Conservation (phyloP, 1,284 basidiomycete species). For the Erythrobasidium hasegawianum region DNA sequence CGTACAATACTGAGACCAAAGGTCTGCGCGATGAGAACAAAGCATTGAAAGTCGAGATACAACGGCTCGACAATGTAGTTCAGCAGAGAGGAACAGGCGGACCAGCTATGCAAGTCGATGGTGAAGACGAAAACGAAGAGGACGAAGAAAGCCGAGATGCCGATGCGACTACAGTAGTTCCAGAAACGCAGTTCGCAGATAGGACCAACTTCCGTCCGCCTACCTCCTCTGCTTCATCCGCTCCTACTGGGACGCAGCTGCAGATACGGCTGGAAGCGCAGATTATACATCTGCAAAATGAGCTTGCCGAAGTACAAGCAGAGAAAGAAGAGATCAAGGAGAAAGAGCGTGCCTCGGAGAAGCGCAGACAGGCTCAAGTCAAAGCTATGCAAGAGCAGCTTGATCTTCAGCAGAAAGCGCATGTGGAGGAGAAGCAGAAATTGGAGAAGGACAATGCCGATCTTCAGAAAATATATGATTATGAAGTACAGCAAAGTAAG, state of each 20-base stretch:
- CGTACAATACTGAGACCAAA: slow-evolving; percentile 14
- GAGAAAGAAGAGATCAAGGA: background rate
- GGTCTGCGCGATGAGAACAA: slow-evolving; percentile 11
- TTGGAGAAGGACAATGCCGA: slow-evolving; percentile 6
- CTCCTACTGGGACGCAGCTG: background rate
- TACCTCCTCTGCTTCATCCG: background rate
- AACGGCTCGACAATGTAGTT: background rate
- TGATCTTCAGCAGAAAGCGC: slow-evolving; percentile 3
- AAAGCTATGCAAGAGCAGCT: background rate
- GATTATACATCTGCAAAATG: background rate
- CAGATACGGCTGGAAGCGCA: background rate
- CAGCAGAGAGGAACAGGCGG: background rate
- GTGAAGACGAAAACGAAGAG: background rate
- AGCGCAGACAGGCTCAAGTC: background rate
- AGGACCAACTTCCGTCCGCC: background rate
- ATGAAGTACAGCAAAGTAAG: slow-evolving; percentile 29
- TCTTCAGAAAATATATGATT: slow-evolving; percentile 24
- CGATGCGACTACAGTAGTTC: background rate
- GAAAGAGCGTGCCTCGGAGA: slow-evolving; percentile 4
- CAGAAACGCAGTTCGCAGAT: background rate
- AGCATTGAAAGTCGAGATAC: slow-evolving; percentile 4
- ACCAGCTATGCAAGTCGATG: background rate
- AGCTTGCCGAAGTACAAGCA: background rate
- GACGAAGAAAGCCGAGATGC: slow-evolving; percentile 3
- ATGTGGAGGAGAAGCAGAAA: slow-evolving; percentile 8